These are phyloP conservation scores for Populus tremula DNA, from an alignment of 345 rosid species.

Conservation along the genomic window DNA sequence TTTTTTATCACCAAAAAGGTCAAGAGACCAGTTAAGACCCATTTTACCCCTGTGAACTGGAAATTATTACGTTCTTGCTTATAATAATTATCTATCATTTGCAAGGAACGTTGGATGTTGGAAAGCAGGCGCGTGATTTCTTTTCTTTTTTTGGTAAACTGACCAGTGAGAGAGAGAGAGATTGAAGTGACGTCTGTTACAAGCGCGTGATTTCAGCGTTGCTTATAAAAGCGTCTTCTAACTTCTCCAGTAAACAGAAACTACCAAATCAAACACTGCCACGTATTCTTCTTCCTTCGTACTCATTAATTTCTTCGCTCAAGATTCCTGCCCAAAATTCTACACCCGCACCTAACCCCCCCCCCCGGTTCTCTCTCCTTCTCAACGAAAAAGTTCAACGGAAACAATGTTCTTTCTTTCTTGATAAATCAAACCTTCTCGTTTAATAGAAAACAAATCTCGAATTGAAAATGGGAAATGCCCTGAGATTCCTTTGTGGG, in stretches of 20 bases:
- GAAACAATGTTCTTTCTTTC: neutral
- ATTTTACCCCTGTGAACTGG: too few relatives aligned
- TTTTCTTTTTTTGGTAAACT: too few relatives aligned
- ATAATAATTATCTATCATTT: too few relatives aligned
- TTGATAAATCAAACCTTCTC: neutral
- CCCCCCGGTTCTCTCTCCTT: neutral
- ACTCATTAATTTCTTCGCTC: too few relatives aligned
- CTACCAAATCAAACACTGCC: neutral
- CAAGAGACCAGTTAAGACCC: too few relatives aligned
- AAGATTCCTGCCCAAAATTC: neutral
- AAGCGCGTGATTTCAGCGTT: neutral
- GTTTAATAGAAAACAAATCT: neutral
- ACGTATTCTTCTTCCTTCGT: neutral
- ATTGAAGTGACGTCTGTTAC: neutral
- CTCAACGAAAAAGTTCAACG: neutral
- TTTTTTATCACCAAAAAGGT: too few relatives aligned
- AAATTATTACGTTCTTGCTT: too few relatives aligned
- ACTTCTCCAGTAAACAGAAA: neutral
- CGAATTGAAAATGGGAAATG: constrained; percentile 27
- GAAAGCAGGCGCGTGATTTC: too few relatives aligned
- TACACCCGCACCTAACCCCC: neutral
- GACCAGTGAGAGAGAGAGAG: neutral
- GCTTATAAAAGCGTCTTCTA: neutral
- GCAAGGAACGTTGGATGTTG: too few relatives aligned
- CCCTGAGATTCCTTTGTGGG: constrained; percentile 39